Base-by-base conservation (phyloP, 768 basidiomycete genomes). In the Suillus subalutaceus region DNA sequence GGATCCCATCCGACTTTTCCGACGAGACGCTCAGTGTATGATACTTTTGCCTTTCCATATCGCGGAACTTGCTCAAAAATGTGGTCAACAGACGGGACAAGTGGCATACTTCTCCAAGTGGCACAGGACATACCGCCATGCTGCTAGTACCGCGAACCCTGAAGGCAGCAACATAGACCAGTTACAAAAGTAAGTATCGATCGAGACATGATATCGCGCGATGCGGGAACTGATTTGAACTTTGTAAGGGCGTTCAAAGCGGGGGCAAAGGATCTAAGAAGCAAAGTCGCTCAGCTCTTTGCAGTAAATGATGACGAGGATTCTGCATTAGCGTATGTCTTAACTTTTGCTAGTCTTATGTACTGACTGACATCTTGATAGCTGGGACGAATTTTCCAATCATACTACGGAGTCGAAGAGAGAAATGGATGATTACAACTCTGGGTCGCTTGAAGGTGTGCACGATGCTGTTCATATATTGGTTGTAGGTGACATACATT, bases 371-470 rank as follows among this genome's bases (percentile, higher is more conserved):
- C 53, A n/a, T 15, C 15, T 63, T 16, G 32, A 43, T 32, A 75
- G 75, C 37, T 75, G 75, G 57, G 73, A 76, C 32, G 70, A 75
- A 15, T 77, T 75, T 50, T 75, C 74, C 20, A 75, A 75, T 66
- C 67, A 67, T 9, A 63, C 32, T 7, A 62, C 67, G 26, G 63
- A 71, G 37, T 74, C 75, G 23, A 66, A 67, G 6, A 63, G 69
- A 30, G 64, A 66, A 0, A 66, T 41, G 18, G 68, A 66, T 37
- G 62, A 63, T 18, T 40, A n/a, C 53, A 67, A 64, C 57, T 55
- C 26, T 0, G 75, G 72, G 2, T 71, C 73, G 32, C 58, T 75
- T 23, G 75, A 75, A 53, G 57, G 57, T 2, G 66, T 73, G 15
- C 73, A 74, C 16, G 69, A 71, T 20, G n/a, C 43, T 16, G 61